Evolutionary conservation across 257 asterid species (phyloP), one percentile per base, ranked within the genome.

Genomic region (Avicennia marina): DNA sequence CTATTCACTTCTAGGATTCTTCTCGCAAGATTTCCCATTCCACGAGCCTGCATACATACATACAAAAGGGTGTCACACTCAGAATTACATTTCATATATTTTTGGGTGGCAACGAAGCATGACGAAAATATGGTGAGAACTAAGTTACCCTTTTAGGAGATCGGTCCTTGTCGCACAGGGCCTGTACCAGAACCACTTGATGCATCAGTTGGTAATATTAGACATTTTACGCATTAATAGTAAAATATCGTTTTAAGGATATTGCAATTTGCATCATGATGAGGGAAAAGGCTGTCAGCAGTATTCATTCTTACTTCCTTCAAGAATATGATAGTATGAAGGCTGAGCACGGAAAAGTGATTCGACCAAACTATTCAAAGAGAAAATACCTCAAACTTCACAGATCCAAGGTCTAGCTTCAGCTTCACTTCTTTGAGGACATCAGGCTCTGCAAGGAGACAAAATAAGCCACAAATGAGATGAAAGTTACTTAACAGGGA

Each of bases 341-440:
- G n/a, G n/a, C n/a, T n/a, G n/a, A n/a, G n/a, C n/a, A n/a, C n/a
- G n/a, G 53, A 18, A 42, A 20, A 46, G 25, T 22, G 15, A 29
- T 11, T 20, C 15, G 27, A 59, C 44, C n/a, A 17, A 44, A 38
- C 27, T 27, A 36, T 31, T 44, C 58, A 62, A 16, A 24, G 47
- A 27, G 41, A n/a, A 40, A 44, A 22, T 64, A 90, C 98, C 96
- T 91, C 96, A 62, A 91, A 91, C 72, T 91, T 91, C 42, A 88
- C 94, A 0, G 94, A 72, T 66, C 96, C 96, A 60, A 82, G 78
- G 68, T 91, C 98, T 26, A 91, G 85, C 72, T 88, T 91, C 78
- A 78, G 88, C 78, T 88, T 91, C 77, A 91, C 96, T 75, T 91
- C 98, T 75, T 75, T 88, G 67, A 63, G 93, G 62, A 91, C 89